Percentiles rank a stretch among this genome's conserved stretches.
Evolutionary conservation across 192 early-diverging fungal genomes (phyloP).

Genomic region (Physocladia obscura): DNA sequence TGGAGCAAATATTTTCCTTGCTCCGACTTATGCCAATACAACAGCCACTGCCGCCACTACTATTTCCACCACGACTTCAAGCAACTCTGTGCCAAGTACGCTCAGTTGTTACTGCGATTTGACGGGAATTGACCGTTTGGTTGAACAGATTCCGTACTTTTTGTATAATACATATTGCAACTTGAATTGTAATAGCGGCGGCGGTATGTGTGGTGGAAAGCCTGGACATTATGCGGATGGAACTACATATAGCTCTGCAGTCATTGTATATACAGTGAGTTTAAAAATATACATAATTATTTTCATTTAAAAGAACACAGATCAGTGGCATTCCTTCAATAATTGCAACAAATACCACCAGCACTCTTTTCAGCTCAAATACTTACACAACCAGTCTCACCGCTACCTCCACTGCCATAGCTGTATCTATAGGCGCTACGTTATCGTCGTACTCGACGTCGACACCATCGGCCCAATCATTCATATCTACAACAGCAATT

Average conservation of each 20-base stretch:
- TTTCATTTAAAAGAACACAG: no score
- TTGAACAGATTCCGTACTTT: constrained; percentile 23
- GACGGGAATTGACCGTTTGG: neutral
- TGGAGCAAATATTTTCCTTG: constrained; percentile 9
- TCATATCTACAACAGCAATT: no score
- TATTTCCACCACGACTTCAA: no score
- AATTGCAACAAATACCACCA: no score
- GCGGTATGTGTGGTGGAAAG: constrained; percentile 16
- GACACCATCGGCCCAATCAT: no score
- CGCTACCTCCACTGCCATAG: no score
- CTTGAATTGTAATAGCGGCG: constrained; percentile 3
- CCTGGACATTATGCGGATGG: constrained; percentile 20
- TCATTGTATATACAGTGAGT: constrained; percentile 18
- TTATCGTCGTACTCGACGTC: no score
- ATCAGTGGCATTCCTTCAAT: no score
- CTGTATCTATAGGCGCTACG: no score
- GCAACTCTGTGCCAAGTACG: neutral
- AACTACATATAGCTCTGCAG: neutral
- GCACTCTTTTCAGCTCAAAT: no score
- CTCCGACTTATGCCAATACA: neutral
- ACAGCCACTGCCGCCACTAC: neutral
- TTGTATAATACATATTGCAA: neutral
- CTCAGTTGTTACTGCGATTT: constrained; percentile 20
- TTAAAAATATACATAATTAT: no score
- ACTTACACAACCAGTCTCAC: no score